Evolutionary conservation across 495 filamentous ascomycete species (phyloP).

Genomic region (Xylaria scruposa): DNA sequence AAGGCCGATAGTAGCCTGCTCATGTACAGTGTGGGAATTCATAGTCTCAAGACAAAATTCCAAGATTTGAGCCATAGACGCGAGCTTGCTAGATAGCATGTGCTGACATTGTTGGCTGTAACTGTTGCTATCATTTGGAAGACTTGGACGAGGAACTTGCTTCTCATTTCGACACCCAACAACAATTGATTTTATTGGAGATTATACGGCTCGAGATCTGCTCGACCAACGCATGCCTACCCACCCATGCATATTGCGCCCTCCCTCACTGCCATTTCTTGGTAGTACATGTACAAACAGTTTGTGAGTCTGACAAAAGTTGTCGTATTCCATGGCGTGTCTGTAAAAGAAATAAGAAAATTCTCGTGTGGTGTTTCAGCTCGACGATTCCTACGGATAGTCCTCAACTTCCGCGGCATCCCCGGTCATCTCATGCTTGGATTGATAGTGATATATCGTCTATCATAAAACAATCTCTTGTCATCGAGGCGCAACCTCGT

Average conservation of each 20-base stretch:
- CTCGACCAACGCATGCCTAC: neutral
- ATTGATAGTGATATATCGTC: slow-evolving; percentile 3
- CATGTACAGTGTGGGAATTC: neutral
- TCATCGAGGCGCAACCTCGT: neutral
- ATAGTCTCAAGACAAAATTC: neutral
- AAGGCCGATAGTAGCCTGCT: neutral
- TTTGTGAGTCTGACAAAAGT: neutral
- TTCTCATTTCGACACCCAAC: neutral
- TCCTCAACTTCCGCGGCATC: neutral
- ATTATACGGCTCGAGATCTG: neutral
- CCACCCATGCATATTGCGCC: neutral
- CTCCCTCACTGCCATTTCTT: neutral
- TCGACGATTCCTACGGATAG: neutral
- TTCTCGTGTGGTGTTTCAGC: neutral
- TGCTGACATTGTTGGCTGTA: neutral
- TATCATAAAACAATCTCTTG: neutral
- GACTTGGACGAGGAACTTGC: neutral
- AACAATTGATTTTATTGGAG: neutral
- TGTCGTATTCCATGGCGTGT: neutral
- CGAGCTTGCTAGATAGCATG: neutral
- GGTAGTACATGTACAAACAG: neutral
- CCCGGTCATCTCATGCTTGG: neutral
- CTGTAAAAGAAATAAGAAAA: slow-evolving; percentile 1
- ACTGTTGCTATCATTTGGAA: neutral
- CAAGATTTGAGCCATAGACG: neutral